Percentiles rank a stretch among this genome's conserved stretches.
Conservation (phyloP, 305 asterid genomes). For the Fraxinus sp. region DNA sequence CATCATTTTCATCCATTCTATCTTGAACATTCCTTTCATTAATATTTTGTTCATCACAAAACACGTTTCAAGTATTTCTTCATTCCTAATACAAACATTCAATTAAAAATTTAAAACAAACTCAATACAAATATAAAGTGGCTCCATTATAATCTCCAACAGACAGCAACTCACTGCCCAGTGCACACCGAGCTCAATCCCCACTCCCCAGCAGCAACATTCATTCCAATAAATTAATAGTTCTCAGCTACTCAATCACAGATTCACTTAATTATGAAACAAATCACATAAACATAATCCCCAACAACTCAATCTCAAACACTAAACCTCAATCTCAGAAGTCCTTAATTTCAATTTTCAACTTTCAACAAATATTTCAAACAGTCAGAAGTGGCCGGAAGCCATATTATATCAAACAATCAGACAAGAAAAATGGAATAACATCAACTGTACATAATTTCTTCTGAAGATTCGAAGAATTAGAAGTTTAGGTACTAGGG, state of each 20-base stretch:
- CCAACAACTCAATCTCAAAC: background rate
- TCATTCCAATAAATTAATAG: background rate
- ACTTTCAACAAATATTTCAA: background rate
- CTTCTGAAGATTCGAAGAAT: background rate
- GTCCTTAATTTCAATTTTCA: background rate
- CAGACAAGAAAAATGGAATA: background rate
- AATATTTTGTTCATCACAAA: too few species aligned
- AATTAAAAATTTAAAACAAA: too few species aligned
- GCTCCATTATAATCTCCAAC: background rate
- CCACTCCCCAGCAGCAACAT: background rate
- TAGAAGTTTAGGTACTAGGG: background rate
- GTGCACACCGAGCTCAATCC: background rate
- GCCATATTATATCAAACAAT: background rate
- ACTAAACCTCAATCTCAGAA: background rate
- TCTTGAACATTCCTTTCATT: too few species aligned
- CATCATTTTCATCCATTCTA: too few species aligned
- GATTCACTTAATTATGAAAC: background rate
- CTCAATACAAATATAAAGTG: too few species aligned
- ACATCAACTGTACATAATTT: background rate
- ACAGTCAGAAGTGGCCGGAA: background rate
- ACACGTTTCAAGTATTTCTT: too few species aligned
- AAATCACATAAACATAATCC: background rate
- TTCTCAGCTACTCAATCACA: background rate
- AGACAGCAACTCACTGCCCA: background rate
- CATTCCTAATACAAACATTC: too few species aligned